phyloP scores from a whole-genome alignment of 2,329 filamentous ascomycete species.

The Septoria petroselini region DNA sequence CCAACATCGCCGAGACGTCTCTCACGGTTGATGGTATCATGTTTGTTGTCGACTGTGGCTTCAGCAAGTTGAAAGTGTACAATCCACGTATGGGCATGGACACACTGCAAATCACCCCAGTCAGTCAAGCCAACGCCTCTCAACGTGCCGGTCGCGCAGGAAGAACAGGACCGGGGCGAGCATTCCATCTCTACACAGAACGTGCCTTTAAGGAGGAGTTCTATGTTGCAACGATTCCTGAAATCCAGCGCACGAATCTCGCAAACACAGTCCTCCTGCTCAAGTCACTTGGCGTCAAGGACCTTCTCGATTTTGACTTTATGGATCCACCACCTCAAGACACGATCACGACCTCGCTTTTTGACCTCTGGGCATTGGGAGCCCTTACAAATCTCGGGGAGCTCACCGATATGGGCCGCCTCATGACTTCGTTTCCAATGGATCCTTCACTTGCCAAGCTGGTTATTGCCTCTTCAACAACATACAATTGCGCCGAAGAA shows the following conservation, averaged over 20 bases:
- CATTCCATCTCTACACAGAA: slow-evolving; percentile 91
- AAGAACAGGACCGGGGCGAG: slow-evolving; percentile 90
- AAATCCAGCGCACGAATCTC: slow-evolving; percentile 95
- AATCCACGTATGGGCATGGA: slow-evolving; percentile 99
- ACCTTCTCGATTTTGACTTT: slow-evolving; percentile 94
- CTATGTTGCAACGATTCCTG: slow-evolving; percentile 94
- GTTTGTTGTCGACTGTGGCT: slow-evolving; percentile 96
- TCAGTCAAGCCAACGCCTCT: slow-evolving; percentile 92
- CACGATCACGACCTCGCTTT: slow-evolving; percentile 93
- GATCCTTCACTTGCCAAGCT: slow-evolving; percentile 93
- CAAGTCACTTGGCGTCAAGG: slow-evolving; percentile 90
- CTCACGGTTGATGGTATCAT: slow-evolving; percentile 98
- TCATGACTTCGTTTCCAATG: slow-evolving; percentile 98
- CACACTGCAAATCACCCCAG: slow-evolving; percentile 93
- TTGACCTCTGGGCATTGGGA: slow-evolving; percentile 94
- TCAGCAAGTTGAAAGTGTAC: slow-evolving; percentile 97
- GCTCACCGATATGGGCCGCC: slow-evolving; percentile 77
- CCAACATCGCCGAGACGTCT: slow-evolving; percentile 97
- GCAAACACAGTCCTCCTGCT: slow-evolving; percentile 91
- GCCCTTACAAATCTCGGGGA: slow-evolving; percentile 92
- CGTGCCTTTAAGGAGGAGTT: slow-evolving; percentile 93
- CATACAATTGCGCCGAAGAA: slow-evolving; percentile 88
- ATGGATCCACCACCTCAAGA: slow-evolving; percentile 99
- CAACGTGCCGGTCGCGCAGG: slow-evolving; percentile 92
- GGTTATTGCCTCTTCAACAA: slow-evolving; percentile 73